A percentile compares a stretch with the other conserved stretches of the same genome.
Evolutionary conservation across 257 asterid genomes (phyloP).

Genomic region (Solanum etuberosum): DNA sequence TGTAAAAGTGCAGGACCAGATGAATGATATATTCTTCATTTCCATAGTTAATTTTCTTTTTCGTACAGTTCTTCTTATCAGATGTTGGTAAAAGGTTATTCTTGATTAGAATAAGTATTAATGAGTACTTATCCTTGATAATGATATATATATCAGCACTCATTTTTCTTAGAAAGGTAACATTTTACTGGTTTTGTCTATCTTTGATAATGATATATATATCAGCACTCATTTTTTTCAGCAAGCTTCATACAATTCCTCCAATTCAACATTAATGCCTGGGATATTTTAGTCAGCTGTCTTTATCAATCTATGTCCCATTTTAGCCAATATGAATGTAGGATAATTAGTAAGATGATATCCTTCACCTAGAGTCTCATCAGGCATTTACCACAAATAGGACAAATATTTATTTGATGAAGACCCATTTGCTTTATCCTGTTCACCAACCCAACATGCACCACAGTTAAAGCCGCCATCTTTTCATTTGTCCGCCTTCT

Average conservation of each 20-base stretch:
- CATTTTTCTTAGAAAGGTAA: background rate
- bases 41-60: background rate
- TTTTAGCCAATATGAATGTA: background rate
- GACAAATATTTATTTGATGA: background rate
- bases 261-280: background rate
- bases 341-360: background rate
- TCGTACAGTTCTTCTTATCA: background rate
- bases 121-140: background rate
- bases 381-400: background rate
- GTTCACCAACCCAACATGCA: background rate
- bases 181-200: background rate
- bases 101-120: background rate
- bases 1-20: background rate
- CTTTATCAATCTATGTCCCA: background rate
- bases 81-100: background rate
- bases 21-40: background rate
- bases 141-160: background rate
- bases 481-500: background rate
- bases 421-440: background rate
- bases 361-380: background rate
- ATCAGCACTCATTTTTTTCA: background rate
- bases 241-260: background rate
- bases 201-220: background rate
- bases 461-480: background rate
- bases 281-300: background rate